Base-by-base conservation (phyloP, 2,329 filamentous ascomycete species). In the Penicillium sp. region DNA sequence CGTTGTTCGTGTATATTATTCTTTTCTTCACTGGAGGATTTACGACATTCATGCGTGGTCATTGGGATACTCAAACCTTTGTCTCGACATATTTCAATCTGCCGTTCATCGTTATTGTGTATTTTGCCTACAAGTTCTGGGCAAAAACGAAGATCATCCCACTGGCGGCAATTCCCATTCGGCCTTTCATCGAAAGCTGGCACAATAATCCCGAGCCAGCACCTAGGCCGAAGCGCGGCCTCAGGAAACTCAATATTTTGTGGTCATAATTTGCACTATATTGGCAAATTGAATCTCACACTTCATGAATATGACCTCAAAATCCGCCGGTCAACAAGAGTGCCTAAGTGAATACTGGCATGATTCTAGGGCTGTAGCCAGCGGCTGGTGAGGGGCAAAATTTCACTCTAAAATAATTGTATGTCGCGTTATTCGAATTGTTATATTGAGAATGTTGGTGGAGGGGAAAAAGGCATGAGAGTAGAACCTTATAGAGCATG, bases 21-120 rank as follows among this genome's bases (percentile, higher is more conserved):
- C 74, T 90, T 2, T 85, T 82, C 10, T 71, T 90, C 5, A 85
- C 88, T 50, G 88, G 88, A 59, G 88, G 87, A 0, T 90, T 89
- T 69, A 79, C 84, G 11, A 65, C 62, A 0, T 69, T 69, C 25
- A 61, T 68, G 31, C 56, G 63, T 5, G 60, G 61, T 0, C 49
- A 61, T 16, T 69, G 66, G 66, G 54, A 22, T 33, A 81, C 87
- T 8, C 89, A 90, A 67, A 85, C 85, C 64, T 82, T 84, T 0
- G 73, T 79, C 53, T 82, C 82, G 0, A 77, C 80, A 0, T 87
- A 87, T 62, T 75, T 86, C 25, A 83, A 83, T n/a, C 79, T 86
- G 26, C 82, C 82, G 0, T 77, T 84, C 26, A 84, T 86, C 60
- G 61, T 84, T 2, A 59, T 68, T 2, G 49, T 85, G 16, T 84